Evolutionary conservation across 176 grass and related monocot genomes (phyloP).

Genomic region (Leersia perrieri): DNA sequence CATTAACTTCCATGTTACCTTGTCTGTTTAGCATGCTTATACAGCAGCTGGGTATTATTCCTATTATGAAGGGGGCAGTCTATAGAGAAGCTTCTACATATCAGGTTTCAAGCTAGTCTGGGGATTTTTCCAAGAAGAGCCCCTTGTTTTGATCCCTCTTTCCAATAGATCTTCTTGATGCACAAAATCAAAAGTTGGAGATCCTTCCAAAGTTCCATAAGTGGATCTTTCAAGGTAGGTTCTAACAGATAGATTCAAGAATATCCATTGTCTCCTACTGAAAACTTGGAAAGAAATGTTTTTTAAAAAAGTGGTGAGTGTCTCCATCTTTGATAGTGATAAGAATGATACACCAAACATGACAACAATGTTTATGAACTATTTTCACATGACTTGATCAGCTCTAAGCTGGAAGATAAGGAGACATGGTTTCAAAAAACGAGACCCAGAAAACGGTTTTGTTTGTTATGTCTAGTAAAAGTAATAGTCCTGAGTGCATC

Average conservation of each 20-base stretch:
- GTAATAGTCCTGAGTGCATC: neutral
- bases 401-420: neutral
- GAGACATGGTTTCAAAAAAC: neutral
- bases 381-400: slow-evolving; percentile 15
- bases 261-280: neutral
- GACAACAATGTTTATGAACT: neutral
- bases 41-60: neutral
- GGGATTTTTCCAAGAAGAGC: slow-evolving; percentile 28
- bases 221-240: slow-evolving; percentile 27
- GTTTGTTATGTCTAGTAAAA: neutral
- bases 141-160: slow-evolving; percentile 15
- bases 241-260: neutral
- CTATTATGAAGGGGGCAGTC: neutral
- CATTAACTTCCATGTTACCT: neutral
- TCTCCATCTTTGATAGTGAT: neutral
- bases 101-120: neutral
- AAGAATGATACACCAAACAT: neutral
- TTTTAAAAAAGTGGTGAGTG: neutral
- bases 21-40: neutral
- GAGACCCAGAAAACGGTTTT: neutral
- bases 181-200: slow-evolving; percentile 1
- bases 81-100: neutral
- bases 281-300: slow-evolving; percentile 28
- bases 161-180: slow-evolving; percentile 15
- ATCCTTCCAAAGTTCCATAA: slow-evolving; percentile 22